Base-by-base conservation (phyloP, 768 basidiomycete genomes). In the Lactarius psammicola region DNA sequence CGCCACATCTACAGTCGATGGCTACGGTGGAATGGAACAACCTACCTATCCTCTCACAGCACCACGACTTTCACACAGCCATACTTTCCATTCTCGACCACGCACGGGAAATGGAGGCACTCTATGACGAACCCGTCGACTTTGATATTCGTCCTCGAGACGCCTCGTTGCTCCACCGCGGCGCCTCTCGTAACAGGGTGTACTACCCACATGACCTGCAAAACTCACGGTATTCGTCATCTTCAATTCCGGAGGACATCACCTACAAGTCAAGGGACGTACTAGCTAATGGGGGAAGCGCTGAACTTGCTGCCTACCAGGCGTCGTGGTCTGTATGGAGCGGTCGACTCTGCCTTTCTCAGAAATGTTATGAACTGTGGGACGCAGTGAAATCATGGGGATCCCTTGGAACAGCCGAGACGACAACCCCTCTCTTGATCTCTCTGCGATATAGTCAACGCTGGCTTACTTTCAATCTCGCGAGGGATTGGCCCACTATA, bases 151-250 rank as follows among this genome's bases (percentile, higher is more conserved):
- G 4, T 2, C 17, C 3, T 28, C 31, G 31, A 11, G 6, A 30
- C 28, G 17, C 5, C 5, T 11, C 18, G 1, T n/a, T 65, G 26
- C 54, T 65, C 3, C 38, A 38, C 2, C 59, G 64, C 30, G 33
- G 26, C 31, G 60, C 60, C 36, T 18, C 2, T 36, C 55, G 65
- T 3, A 62, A 62, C 30, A 20, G 31, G 6, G 6, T 18, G 15
- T 62, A 66, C 15, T 62, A 56, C 23, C 60, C 65, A 26, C n/a
- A 56, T 2, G 55, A 65, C 9, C 17, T 56, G n/a, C 44, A 38
- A 38, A 38, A 0, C 13, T 20, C 17, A 5, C 6, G 31, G 11
- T 15, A 40, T 4, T 17, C 34, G 23, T 10, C 46, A 15, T 42
- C 33, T 5, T 42, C 26, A 8, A 23, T 2, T 23, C 2, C 44